A percentile compares a stretch with the other conserved stretches of the same genome.
These are phyloP conservation scores for Epichloe hybrida DNA, from an alignment of 2,329 filamentous ascomycete genomes.

Conservation along the genomic window DNA sequence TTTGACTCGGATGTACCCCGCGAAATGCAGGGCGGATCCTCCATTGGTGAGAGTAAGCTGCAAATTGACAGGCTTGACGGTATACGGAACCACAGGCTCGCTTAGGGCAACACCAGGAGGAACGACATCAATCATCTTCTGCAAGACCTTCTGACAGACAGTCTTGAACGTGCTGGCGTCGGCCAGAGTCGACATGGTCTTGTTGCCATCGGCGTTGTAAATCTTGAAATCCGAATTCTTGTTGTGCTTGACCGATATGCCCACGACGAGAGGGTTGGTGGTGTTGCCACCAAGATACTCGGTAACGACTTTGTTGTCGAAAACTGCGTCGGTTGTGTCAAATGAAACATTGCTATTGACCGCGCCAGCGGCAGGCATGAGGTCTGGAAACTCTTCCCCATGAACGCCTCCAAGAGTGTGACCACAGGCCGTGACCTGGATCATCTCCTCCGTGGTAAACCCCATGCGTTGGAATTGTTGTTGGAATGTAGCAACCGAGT, in stretches of 20 bases:
- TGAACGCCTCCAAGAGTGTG: constrained; percentile 50
- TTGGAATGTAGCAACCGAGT: constrained; percentile 35
- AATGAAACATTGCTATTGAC: constrained; percentile 31
- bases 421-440: constrained; percentile 45
- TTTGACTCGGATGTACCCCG: constrained; percentile 42
- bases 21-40: constrained; percentile 33
- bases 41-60: constrained; percentile 39
- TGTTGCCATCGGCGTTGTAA: constrained; percentile 41
- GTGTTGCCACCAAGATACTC: constrained; percentile 43
- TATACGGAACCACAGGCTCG: constrained; percentile 40
- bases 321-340: constrained; percentile 33
- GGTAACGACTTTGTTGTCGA: constrained; percentile 43
- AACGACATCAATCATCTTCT: constrained; percentile 49
- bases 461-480: constrained; percentile 45
- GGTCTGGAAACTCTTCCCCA: constrained; percentile 35
- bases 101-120: constrained; percentile 36
- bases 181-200: constrained; percentile 35
- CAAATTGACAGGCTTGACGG: constrained; percentile 44
- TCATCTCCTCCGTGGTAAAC: constrained; percentile 43
- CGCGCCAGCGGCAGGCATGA: constrained; percentile 31
- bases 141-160: constrained; percentile 37
- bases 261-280: constrained; percentile 40
- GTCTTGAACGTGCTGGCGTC: constrained; percentile 30
- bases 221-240: constrained; percentile 43
- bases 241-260: constrained; percentile 28